Evolutionary conservation across 306 rosid species (phyloP).

Genomic region (Lathyrus sativus): DNA sequence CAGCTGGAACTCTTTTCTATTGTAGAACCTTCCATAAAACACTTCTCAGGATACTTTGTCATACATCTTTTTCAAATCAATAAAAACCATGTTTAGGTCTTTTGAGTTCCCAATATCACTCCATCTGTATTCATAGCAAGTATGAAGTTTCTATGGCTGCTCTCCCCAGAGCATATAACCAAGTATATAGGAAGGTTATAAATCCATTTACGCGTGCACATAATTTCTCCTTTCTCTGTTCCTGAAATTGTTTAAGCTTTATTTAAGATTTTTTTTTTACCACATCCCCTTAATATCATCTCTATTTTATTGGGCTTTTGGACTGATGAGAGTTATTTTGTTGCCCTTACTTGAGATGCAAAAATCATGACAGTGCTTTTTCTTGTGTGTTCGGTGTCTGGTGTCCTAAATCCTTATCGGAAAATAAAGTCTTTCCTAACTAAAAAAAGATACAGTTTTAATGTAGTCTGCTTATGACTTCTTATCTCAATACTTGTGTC

Average conservation of each 20-base stretch:
- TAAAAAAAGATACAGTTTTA: not conserved
- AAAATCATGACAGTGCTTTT: conserved; percentile 21
- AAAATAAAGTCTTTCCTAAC: not conserved
- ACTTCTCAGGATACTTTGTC: not conserved
- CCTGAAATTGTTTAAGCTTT: conserved; percentile 18
- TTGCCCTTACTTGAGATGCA: conserved; percentile 24
- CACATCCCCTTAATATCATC: conserved; percentile 11
- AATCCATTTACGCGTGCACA: conserved; percentile 20
- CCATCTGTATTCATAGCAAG: conserved; percentile 1
- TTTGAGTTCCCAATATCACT: not conserved
- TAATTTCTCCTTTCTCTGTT: conserved; percentile 9
- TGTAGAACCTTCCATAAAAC: not conserved
- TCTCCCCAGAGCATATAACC: conserved; percentile 1
- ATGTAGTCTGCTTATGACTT: conserved; percentile 14
- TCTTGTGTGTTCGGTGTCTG: conserved; percentile 10
- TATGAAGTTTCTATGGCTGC: not conserved
- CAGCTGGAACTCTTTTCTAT: not conserved
- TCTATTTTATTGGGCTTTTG: conserved; percentile 11
- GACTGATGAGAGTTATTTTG: conserved; percentile 17
- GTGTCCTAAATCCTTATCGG: not conserved
- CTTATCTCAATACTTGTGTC: not conserved
- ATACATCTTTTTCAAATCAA: not conserved
- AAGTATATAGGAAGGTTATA: conserved; percentile 2
- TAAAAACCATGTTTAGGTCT: not conserved
- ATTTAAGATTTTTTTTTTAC: not conserved